Conservation (phyloP, 495 filamentous ascomycete species). For the Haplographium delicatum region DNA sequence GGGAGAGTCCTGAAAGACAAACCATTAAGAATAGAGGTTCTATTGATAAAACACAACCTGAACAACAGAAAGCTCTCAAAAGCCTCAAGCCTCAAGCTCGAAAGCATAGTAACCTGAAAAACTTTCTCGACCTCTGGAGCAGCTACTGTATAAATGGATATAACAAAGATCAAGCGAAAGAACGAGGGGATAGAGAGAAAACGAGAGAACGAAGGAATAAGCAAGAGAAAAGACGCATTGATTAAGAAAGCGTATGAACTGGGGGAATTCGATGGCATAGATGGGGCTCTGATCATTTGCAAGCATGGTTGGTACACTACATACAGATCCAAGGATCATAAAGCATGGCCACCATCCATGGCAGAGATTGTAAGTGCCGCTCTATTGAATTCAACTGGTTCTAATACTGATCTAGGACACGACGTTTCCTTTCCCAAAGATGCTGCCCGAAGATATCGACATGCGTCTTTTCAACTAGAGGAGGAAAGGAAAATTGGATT, state of each 20-base stretch:
- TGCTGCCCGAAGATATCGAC: too few species aligned
- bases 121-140: not conserved
- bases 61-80: not conserved
- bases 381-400: too few species aligned
- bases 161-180: slow-evolving; percentile 8
- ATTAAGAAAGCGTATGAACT: slow-evolving; percentile 18
- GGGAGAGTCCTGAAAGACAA: not conserved
- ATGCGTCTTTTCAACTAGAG: too few species aligned
- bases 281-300: slow-evolving; percentile 14
- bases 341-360: slow-evolving; percentile 6
- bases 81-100: not conserved
- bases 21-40: not conserved
- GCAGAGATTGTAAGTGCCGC: slow-evolving; percentile 14
- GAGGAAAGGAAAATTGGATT: too few species aligned
- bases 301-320: slow-evolving; percentile 2
- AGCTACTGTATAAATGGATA: slow-evolving; percentile 3
- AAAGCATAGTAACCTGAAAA: not conserved
- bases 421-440: too few species aligned
- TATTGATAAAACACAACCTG: not conserved
- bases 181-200: slow-evolving; percentile 10
- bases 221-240: slow-evolving; percentile 7
- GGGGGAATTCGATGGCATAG: slow-evolving; percentile 12
- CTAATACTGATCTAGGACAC: too few species aligned
- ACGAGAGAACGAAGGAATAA: slow-evolving; percentile 8
- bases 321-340: slow-evolving; percentile 12